Evolutionary conservation across 371 early-diverging fungal genomes (phyloP).

Genomic region (Circinella umbellata): DNA sequence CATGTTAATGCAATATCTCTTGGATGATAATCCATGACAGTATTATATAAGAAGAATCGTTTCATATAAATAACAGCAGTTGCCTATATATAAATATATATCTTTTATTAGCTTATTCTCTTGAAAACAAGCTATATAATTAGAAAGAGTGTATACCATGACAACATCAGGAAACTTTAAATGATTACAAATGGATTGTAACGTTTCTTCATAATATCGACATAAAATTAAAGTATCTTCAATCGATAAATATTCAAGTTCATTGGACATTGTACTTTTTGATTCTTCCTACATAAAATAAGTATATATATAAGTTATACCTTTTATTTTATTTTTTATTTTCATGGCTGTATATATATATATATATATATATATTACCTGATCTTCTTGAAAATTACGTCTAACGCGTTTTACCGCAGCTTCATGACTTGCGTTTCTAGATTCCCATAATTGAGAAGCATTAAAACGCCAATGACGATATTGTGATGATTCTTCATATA

Average conservation of each 20-base stretch:
- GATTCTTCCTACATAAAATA: constrained; percentile 8
- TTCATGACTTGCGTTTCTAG: constrained; percentile 62
- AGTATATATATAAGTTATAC: not conserved
- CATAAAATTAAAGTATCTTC: constrained; percentile 59
- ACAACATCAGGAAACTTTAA: constrained; percentile 64
- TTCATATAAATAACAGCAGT: constrained; percentile 92
- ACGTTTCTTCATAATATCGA: constrained; percentile 50
- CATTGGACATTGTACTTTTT: constrained; percentile 8
- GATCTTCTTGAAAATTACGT: constrained; percentile 58
- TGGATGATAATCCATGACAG: constrained; percentile 90
- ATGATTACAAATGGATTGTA: constrained; percentile 35
- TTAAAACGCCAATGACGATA: constrained; percentile 80
- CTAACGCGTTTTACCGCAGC: constrained; percentile 64
- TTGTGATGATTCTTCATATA: constrained; percentile 65
- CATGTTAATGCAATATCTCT: constrained; percentile 84
- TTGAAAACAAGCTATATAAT: not conserved
- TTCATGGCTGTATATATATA: too few relatives aligned
- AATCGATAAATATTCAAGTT: constrained; percentile 51
- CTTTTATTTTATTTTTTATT: not conserved
- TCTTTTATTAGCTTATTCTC: too few relatives aligned
- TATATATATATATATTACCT: too few relatives aligned
- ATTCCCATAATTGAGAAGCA: constrained; percentile 57
- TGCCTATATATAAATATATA: constrained; percentile 52
- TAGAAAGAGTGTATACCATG: constrained; percentile 44
- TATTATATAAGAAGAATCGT: constrained; percentile 87